Base-by-base conservation (phyloP, 306 rosid species). In the Sophora flavescens region DNA sequence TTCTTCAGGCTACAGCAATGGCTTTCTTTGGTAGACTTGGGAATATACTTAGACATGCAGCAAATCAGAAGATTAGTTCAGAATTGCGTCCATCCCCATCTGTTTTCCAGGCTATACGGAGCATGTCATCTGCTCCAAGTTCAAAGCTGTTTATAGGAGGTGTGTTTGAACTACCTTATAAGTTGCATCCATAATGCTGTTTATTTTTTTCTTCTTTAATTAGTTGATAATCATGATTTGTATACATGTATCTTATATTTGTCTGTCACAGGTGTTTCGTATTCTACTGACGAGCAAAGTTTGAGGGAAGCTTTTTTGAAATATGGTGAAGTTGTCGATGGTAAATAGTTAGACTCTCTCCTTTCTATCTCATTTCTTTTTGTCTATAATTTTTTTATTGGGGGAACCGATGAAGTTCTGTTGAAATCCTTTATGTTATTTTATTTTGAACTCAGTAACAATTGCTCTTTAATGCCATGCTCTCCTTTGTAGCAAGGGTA, bases 71-170 rank as follows among this genome's bases (percentile, higher is more conserved):
- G 81, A 80, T 87, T 28, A 59, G 71, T 45, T 81, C 87, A 2
- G 88, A 89, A 54, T 68, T 82, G 33, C 83, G 86, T 42, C 63
- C 90, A 38, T 72, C 80, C 13, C 87, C 88, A 50, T 89, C 89
- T 14, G 14, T 81, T 78, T 84, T 81, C 65, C 93, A 81, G 87
- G 85, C 97, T 6, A 47, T 88, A 64, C 84, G 99, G 80, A 80
- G 89, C 86, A 84, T 95, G 93, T 84, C 89, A 2, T 79, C 86
- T 53, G 80, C 60, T 77, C 67, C 84, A 64, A 85, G 78, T 58
- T 78, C 98, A 3, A 92, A 89, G 84, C 78, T 95, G 52, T 92
- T 95, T 59, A 67, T 95, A 0, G 99, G 99, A 91, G 99, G 97
- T 92, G 70, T 5, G 57, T 30, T 56, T n/a, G 28, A 63, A 59